These are phyloP conservation scores for Cryphonectria carpinicola DNA, from an alignment of 2,329 filamentous ascomycete species.

Conservation along the genomic window DNA sequence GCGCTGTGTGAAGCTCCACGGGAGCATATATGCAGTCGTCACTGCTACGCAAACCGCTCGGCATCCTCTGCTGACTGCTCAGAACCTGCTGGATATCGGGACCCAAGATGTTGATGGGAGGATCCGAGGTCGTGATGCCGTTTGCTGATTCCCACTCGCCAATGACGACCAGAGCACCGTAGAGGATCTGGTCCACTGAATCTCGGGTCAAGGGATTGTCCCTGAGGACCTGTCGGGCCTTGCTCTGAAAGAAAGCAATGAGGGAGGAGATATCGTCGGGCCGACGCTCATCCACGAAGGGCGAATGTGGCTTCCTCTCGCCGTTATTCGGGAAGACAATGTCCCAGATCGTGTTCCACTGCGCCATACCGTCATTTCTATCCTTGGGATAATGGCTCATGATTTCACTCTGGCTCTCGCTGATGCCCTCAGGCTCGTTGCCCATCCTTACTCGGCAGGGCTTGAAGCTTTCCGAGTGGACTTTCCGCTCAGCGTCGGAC, in stretches of 20 bases:
- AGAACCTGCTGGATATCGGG: not conserved
- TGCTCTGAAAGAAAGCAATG: constrained; percentile 26
- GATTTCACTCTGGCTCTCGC: constrained; percentile 8
- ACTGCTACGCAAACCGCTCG: not conserved
- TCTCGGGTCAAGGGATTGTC: not conserved
- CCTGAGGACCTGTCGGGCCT: not conserved
- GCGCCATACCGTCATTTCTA: constrained; percentile 21
- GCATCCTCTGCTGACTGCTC: not conserved
- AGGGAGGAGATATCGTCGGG: constrained; percentile 28
- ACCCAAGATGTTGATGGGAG: not conserved
- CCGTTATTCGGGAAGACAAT: constrained; percentile 28
- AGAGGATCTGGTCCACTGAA: not conserved
- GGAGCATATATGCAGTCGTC: not conserved
- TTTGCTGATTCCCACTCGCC: not conserved
- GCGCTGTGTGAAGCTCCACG: not conserved
- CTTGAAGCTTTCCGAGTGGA: not conserved
- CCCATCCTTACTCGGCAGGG: not conserved
- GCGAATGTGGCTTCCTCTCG: constrained; percentile 20
- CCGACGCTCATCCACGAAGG: constrained; percentile 20
- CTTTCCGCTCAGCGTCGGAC: not conserved
- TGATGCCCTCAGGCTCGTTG: constrained; percentile 27
- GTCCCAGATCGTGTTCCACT: constrained; percentile 34
- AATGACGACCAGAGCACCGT: not conserved
- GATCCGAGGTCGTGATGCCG: not conserved
- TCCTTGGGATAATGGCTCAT: constrained; percentile 14